Conservation (phyloP, 805 yeast species). For the Metschnikowia henanensis region DNA sequence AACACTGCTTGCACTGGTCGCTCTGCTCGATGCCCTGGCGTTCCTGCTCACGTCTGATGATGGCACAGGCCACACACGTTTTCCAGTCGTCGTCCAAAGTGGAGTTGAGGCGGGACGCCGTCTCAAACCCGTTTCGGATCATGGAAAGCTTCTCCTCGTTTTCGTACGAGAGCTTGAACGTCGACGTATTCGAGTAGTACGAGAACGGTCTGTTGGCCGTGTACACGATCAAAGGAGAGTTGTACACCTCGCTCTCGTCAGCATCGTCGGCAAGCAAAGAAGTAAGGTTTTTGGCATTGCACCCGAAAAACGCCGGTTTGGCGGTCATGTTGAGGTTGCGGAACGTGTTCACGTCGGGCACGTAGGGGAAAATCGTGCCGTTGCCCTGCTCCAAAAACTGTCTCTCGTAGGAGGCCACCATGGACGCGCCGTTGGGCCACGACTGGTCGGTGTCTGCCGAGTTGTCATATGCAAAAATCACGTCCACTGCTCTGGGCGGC, state of each 20-base stretch:
- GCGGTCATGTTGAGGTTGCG: slow-evolving; percentile 21
- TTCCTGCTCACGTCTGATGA: slow-evolving; percentile 76
- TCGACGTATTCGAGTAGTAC: slow-evolving; percentile 28
- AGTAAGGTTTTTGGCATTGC: slow-evolving; percentile 25
- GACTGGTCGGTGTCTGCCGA: slow-evolving; percentile 29
- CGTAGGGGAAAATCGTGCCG: slow-evolving; percentile 27
- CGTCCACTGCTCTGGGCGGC: slow-evolving; percentile 35
- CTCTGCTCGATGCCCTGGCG: slow-evolving; percentile 57
- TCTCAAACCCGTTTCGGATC: slow-evolving; percentile 30
- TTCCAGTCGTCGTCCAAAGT: slow-evolving; percentile 70
- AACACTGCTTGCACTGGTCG: slow-evolving; percentile 73
- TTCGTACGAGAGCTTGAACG: slow-evolving; percentile 27
- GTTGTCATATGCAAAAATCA: slow-evolving; percentile 43
- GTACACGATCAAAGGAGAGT: slow-evolving; percentile 28
- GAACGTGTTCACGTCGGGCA: slow-evolving; percentile 24
- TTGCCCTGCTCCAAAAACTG: slow-evolving; percentile 27
- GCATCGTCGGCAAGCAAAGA: slow-evolving; percentile 19
- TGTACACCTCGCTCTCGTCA: slow-evolving; percentile 12
- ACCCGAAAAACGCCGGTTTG: slow-evolving; percentile 29
- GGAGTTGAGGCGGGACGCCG: slow-evolving; percentile 45
- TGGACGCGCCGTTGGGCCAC: slow-evolving; percentile 46
- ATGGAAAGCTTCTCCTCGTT: slow-evolving; percentile 24
- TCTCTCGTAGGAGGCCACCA: slow-evolving; percentile 34
- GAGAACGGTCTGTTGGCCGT: slow-evolving; percentile 33
- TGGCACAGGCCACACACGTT: slow-evolving; percentile 80